Base-by-base conservation (phyloP, 768 basidiomycete genomes). In the Chalciporus sphaerocephalus region DNA sequence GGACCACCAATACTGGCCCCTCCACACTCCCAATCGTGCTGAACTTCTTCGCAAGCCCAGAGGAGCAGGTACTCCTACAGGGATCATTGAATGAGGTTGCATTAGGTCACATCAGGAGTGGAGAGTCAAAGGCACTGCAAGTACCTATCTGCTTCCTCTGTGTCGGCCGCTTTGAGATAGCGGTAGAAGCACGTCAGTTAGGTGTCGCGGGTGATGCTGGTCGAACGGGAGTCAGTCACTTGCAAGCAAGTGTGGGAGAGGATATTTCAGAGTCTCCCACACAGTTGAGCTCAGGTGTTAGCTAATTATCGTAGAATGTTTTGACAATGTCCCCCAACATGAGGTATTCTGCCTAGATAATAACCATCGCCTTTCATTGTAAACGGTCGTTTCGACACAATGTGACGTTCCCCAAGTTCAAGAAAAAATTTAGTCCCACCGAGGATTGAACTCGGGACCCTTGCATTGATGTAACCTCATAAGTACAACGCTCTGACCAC, bases 121-220 rank as follows among this genome's bases (percentile, higher is more conserved):
- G 81, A 2, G 75, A 78, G 49, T 72, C 74, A 12, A 66, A 68
- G 25, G 70, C 74, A 27, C 54, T 82, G 5, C 74, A 81, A 36
- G 68, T 77, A 1, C 74, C 81, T 2, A 49, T 93, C 11, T 87
- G 84, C 55, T 90, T 94, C 64, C 74, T 92, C 16, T 74, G 86
- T 11, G 70, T 71, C 36, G 91, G 91, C 8, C 65, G 69, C 41
- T 92, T 88, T 48, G 71, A 73, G 44, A 54, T 80, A 16, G 55
- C 59, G 1, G 70, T 67, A 5, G 72, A 72, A 46, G 68, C 65
- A 21, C 57, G 60, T 33, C 50, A 64, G 33, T 33, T 68, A 9
- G 64, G 52, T 20, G n/a, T 38, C 22, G 1, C 6, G 22, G 44
- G 42, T 33, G 53, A 50, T 25, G 24, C 39, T 20, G 50, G 40